These are phyloP conservation scores for Zelonia costaricensis DNA, from an alignment of 208 protist genomes.

Conservation along the genomic window DNA sequence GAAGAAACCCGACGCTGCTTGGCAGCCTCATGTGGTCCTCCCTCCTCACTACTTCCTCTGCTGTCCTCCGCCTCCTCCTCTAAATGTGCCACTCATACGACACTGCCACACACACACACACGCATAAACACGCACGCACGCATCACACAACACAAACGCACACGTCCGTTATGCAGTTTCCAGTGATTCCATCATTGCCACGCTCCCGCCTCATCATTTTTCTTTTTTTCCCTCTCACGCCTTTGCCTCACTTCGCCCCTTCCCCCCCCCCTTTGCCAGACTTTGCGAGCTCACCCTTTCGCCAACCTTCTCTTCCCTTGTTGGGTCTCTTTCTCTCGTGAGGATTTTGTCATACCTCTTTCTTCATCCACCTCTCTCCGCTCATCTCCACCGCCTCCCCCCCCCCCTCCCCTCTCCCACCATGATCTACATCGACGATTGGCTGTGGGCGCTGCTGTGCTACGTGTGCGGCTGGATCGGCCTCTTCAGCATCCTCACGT, in stretches of 20 bases:
- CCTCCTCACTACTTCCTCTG: not conserved
- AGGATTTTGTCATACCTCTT: not conserved
- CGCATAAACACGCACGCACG: too few relatives aligned
- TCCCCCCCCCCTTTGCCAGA: not conserved
- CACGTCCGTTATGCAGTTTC: too few relatives aligned
- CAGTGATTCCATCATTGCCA: too few relatives aligned
- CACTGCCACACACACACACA: too few relatives aligned
- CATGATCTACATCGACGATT: slow-evolving; percentile 74
- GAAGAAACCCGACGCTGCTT: too few relatives aligned
- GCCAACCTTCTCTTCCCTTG: too few relatives aligned
- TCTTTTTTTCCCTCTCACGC: not conserved
- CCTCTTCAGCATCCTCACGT: slow-evolving; percentile 77
- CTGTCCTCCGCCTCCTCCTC: not conserved
- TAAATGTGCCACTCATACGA: not conserved
- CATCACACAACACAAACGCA: too few relatives aligned
- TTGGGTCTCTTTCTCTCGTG: not conserved
- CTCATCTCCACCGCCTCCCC: not conserved
- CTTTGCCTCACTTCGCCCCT: not conserved
- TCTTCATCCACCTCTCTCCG: not conserved
- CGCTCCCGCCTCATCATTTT: not conserved
- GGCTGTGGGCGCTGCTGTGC: slow-evolving; percentile 56
- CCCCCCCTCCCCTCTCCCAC: slow-evolving; percentile 1
- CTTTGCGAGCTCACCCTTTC: not conserved
- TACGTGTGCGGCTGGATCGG: slow-evolving; percentile 73
- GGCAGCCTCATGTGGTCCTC: too few relatives aligned